Percentiles rank a stretch among this genome's conserved stretches.
Conservation (phyloP, 2,329 filamentous ascomycete species). For the Colletotrichum musicola region DNA sequence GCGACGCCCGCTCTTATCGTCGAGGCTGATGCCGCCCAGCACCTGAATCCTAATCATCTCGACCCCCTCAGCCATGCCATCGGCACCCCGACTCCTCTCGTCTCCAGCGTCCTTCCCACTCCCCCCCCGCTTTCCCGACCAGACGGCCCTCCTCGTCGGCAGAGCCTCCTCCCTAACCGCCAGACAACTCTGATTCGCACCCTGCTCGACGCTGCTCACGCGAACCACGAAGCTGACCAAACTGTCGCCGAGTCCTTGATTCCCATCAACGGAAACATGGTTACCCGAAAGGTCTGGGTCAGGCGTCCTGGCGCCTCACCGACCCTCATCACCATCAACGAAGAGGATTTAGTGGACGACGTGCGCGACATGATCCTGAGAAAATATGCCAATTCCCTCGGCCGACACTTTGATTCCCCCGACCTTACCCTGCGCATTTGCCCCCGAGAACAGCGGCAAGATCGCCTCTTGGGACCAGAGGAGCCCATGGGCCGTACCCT, state of each 20-base stretch:
- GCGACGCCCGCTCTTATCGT: slow-evolving; percentile 21
- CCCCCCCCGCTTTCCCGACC: slow-evolving; percentile 40
- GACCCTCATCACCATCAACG: slow-evolving; percentile 85
- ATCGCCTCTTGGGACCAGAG: slow-evolving; percentile 84
- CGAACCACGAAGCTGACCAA: slow-evolving; percentile 54
- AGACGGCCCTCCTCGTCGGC: slow-evolving; percentile 50
- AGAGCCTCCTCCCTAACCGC: slow-evolving; percentile 59
- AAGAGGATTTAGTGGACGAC: slow-evolving; percentile 94
- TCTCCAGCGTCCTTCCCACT: slow-evolving; percentile 26
- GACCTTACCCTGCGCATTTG: slow-evolving; percentile 85
- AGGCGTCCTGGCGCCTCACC: slow-evolving; percentile 87
- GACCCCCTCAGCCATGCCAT: slow-evolving; percentile 36
- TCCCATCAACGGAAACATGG: slow-evolving; percentile 64
- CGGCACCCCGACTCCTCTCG: slow-evolving; percentile 34
- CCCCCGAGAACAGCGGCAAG: slow-evolving; percentile 74
- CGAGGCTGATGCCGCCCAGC: slow-evolving; percentile 8
- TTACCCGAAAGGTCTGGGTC: slow-evolving; percentile 92
- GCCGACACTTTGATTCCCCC: slow-evolving; percentile 88
- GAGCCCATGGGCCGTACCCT: slow-evolving; percentile 84
- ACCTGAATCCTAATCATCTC: slow-evolving; percentile 27
- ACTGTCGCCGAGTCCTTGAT: slow-evolving; percentile 51
- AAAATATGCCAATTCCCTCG: slow-evolving; percentile 95
- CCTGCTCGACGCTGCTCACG: slow-evolving; percentile 61
- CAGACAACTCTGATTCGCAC: slow-evolving; percentile 64
- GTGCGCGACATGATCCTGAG: slow-evolving; percentile 90